phyloP scores from a whole-genome alignment of 2,329 filamentous ascomycete genomes.

The Mycosphaerella sp. region DNA sequence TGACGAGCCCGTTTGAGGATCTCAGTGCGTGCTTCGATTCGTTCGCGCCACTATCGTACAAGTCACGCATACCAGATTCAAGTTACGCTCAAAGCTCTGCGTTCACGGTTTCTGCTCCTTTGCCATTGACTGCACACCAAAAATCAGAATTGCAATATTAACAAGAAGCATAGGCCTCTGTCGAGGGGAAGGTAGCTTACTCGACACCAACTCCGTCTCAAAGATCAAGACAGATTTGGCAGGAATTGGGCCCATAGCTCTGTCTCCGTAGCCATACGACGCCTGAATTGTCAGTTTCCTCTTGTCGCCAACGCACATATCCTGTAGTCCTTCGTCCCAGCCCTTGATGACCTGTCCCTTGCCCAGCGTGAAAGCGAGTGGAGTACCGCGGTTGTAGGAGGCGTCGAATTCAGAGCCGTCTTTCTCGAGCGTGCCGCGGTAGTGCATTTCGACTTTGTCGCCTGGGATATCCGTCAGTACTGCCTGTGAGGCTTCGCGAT shows the following conservation, averaged over 20 bases:
- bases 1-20: no score
- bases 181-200: conserved; percentile 35
- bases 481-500: no score
- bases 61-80: no score
- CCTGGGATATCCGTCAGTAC: conserved; percentile 40
- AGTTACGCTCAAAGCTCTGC: conserved; percentile 4
- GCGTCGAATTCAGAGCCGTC: conserved; percentile 52
- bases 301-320: conserved; percentile 98
- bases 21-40: no score
- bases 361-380: conserved; percentile 75
- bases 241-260: conserved; percentile 78
- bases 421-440: conserved; percentile 69
- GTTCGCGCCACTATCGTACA: no score
- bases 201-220: conserved; percentile 82
- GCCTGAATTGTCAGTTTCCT: conserved; percentile 83
- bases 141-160: neutral
- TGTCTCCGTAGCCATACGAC: conserved; percentile 69
- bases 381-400: conserved; percentile 68
- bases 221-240: conserved; percentile 79
- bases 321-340: conserved; percentile 85
- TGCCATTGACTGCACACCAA: conserved; percentile 6
- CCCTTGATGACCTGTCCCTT: conserved; percentile 88
- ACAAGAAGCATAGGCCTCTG: no score
- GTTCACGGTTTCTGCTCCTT: conserved; percentile 6
- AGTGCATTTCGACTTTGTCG: conserved; percentile 81